Conservation (phyloP, 257 asterid species). For the Thymus quinquecostatus region DNA sequence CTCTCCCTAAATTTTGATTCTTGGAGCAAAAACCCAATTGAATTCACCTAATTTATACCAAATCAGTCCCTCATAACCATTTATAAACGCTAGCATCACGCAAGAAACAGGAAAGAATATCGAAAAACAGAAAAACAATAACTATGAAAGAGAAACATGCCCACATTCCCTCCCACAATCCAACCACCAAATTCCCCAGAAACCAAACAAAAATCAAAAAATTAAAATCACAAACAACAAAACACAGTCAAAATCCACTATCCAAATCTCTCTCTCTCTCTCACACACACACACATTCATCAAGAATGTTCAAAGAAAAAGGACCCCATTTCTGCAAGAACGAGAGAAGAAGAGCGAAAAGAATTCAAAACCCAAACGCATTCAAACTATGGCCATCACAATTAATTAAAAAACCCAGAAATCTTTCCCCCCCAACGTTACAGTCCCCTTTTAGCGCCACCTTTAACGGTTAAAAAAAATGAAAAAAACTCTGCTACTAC, state of each 20-base stretch:
- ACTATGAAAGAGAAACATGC: constrained; percentile 38
- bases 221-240: not conserved
- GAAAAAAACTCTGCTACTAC: constrained; percentile 1
- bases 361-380: constrained; percentile 17
- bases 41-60: constrained; percentile 33
- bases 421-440: constrained; percentile 17
- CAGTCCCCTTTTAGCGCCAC: constrained; percentile 41
- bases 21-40: constrained; percentile 28
- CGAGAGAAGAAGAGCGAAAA: not conserved
- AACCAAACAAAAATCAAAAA: constrained; percentile 28
- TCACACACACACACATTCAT: not conserved
- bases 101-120: not conserved
- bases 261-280: constrained; percentile 25
- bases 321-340: constrained; percentile 21
- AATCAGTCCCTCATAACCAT: constrained; percentile 26
- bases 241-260: too few species aligned
- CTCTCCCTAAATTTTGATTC: constrained; percentile 19
- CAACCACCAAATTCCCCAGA: constrained; percentile 33
- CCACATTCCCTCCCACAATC: constrained; percentile 36
- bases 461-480: constrained; percentile 32
- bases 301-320: constrained; percentile 3
- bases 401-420: constrained; percentile 16
- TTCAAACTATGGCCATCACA: not conserved
- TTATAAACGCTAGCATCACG: constrained; percentile 14
- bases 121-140: not conserved